Base-by-base conservation (phyloP, 148 eudicot genomes). In the Fallopia convolvulus region DNA sequence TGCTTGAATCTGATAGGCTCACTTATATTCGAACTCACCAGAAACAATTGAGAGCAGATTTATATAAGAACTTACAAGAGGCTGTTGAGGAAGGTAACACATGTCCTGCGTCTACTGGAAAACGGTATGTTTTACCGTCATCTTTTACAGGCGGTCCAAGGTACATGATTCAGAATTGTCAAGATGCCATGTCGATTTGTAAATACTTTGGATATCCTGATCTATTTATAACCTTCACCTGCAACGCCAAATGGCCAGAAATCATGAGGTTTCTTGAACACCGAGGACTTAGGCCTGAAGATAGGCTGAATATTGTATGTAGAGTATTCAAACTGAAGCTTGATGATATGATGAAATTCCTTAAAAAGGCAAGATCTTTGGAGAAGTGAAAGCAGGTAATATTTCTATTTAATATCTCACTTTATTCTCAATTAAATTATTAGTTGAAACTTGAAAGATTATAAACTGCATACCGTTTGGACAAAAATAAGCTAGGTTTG, bases 201-300 rank as follows among this genome's bases (percentile, higher is more conserved):
- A 66, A 4, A 68, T 79, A n/a, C 21, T 42, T 2, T 5, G 76
- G 76, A 9, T 79, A 79, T 74, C 81, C 76, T 0, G 20, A 72
- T 40, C 41, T 73, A 3, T 72, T 73, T 23, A 56, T 79, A 41
- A 79, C 81, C 3, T 72, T 72, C 23, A 79, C 76, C 3, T 79
- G 72, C 26, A 79, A 74, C 32, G 72, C 71, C 12, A 79, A 78
- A 20, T 79, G 81, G 81, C 76, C 72, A 1, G 71, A 79, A 33
- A 72, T 79, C 1, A 26, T 0, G 10, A 13, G 42, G 6, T 32
- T 30, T 66, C 15, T 66, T 66, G 13, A 66, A n/a, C 7, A 12
- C 11, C 1, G 39, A 26, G 14, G 39, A 23, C 72, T 66, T 30
- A 26, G 23, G 72, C 72, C 2, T 26, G 39, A 36, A 36, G 3